Conservation (phyloP, 352 stramenopile genomes). For the Globisporangium camurandrum region DNA sequence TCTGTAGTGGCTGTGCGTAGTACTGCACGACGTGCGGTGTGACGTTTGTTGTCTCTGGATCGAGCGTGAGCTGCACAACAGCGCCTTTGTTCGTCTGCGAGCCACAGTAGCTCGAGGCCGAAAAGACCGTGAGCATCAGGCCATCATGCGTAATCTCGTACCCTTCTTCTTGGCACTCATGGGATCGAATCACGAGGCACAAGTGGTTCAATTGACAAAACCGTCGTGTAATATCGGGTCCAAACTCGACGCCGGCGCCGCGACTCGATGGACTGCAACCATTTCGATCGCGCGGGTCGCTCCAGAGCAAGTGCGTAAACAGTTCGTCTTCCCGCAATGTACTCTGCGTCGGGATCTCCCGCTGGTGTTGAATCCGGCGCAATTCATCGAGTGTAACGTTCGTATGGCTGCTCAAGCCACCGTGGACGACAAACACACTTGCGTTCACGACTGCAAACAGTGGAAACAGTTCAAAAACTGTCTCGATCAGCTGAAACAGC, state of each 20-base stretch:
- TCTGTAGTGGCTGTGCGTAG: constrained; percentile 81
- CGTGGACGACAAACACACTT: constrained; percentile 90
- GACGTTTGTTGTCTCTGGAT: constrained; percentile 61
- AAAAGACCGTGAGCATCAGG: constrained; percentile 88
- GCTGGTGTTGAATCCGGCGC: constrained; percentile 68
- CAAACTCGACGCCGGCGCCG: constrained; percentile 91
- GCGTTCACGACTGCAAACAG: constrained; percentile 89
- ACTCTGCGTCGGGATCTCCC: constrained; percentile 83
- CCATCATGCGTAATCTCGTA: constrained; percentile 87
- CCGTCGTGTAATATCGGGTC: constrained; percentile 85
- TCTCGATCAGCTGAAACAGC: constrained; percentile 82
- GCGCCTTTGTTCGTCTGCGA: constrained; percentile 88
- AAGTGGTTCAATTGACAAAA: constrained; percentile 86
- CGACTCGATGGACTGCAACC: constrained; percentile 60
- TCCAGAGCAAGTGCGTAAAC: constrained; percentile 90
- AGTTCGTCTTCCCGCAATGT: constrained; percentile 77
- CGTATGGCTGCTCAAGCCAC: constrained; percentile 83
- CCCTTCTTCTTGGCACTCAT: constrained; percentile 89
- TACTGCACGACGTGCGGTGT: constrained; percentile 91
- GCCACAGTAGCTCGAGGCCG: constrained; percentile 88
- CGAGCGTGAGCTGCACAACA: constrained; percentile 59
- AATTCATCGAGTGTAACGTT: constrained; percentile 87
- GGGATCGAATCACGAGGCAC: constrained; percentile 89
- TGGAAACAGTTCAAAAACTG: constrained; percentile 82
- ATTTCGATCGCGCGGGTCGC: constrained; percentile 70